Conservation (phyloP, 1,284 basidiomycete genomes). For the Austroboletus niveus region DNA sequence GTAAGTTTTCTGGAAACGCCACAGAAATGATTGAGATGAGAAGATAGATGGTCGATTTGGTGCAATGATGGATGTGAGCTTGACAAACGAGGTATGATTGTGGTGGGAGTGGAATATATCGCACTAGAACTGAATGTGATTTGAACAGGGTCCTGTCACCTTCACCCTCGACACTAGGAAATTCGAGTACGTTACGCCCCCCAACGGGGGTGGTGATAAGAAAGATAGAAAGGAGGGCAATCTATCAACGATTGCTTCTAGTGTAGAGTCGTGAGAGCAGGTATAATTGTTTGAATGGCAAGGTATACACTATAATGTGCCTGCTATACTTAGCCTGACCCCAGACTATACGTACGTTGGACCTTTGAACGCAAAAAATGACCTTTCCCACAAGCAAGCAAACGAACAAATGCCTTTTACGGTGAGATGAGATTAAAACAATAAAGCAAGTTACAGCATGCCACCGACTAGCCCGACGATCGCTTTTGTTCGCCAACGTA, state of each 20-base stretch:
- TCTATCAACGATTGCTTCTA: not conserved
- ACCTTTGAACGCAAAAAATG: not conserved
- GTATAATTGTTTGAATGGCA: conserved; percentile 3
- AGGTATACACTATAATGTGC: not conserved
- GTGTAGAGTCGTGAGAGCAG: conserved; percentile 7
- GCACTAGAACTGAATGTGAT: conserved; percentile 2
- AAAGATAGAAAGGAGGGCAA: conserved; percentile 5
- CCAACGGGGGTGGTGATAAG: conserved; percentile 6
- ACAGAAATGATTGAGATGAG: not conserved
- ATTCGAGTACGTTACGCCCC: conserved; percentile 46
- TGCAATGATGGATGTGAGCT: conserved; percentile 88
- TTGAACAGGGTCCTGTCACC: conserved; percentile 73
- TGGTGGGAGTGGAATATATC: not conserved
- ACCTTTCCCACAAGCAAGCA: not conserved
- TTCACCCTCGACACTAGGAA: conserved; percentile 79
- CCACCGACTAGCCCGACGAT: conserved; percentile 64
- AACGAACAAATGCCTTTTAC: not conserved
- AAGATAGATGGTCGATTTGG: conserved; percentile 82
- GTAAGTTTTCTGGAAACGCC: conserved; percentile 36
- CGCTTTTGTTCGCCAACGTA: conserved; percentile 67
- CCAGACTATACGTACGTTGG: not conserved
- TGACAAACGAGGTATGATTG: conserved; percentile 76
- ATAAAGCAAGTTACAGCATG: conserved; percentile 45
- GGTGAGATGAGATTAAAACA: conserved; percentile 13
- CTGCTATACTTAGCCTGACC: not conserved